These are phyloP conservation scores for Dendrothele bispora DNA, from an alignment of 768 basidiomycete species.

Conservation along the genomic window DNA sequence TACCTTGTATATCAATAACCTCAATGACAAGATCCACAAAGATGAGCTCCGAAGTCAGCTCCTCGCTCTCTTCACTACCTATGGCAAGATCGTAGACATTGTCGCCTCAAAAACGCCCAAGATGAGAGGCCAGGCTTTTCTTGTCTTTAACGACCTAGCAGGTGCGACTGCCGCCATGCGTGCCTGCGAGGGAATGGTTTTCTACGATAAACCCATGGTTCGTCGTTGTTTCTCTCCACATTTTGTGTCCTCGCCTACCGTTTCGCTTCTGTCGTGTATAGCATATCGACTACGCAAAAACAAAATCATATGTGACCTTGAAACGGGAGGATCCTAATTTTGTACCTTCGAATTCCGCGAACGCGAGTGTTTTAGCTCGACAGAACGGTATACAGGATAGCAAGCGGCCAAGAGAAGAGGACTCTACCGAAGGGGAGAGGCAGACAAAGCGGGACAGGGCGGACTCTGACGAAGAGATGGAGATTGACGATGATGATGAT, in stretches of 20 bases:
- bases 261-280: conserved; percentile 28
- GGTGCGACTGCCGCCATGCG: conserved; percentile 91
- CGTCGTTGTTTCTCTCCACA: conserved; percentile 26
- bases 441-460: conserved; percentile 69
- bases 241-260: neutral
- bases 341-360: conserved; percentile 66
- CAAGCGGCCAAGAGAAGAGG: conserved; percentile 71
- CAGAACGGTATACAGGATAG: conserved; percentile 35
- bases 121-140: conserved; percentile 94
- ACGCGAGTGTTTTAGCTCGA: conserved; percentile 48
- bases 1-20: conserved; percentile 90
- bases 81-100: conserved; percentile 92
- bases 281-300: conserved; percentile 91
- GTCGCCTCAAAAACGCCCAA: conserved; percentile 83
- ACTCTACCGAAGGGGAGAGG: conserved; percentile 50
- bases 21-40: conserved; percentile 92
- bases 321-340: conserved; percentile 80
- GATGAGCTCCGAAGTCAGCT: conserved; percentile 83
- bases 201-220: conserved; percentile 92
- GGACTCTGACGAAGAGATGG: conserved; percentile 88
- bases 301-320: conserved; percentile 84
- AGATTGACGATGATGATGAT: conserved; percentile 90
- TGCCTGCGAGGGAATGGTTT: conserved; percentile 88
- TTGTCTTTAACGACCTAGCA: conserved; percentile 91
- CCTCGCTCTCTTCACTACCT: conserved; percentile 87